Conservation (phyloP, 805 yeast species). For the Kluyveromyces siamensis region DNA sequence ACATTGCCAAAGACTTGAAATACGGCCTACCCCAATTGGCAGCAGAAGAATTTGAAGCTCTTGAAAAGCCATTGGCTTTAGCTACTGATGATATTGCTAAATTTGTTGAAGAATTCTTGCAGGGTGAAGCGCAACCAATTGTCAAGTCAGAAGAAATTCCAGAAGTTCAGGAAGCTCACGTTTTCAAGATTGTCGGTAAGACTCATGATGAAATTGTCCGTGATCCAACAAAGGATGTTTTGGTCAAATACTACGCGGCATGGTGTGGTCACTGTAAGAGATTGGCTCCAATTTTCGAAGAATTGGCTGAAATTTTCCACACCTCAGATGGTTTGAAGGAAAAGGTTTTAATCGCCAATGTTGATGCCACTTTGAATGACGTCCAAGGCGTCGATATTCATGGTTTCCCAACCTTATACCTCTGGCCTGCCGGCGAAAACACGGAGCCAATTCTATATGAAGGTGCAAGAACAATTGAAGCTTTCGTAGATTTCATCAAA, state of each 20-base stretch:
- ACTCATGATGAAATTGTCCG: slow-evolving; percentile 64
- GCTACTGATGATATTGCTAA: slow-evolving; percentile 45
- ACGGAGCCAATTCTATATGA: slow-evolving; percentile 54
- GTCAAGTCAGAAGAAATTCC: slow-evolving; percentile 85
- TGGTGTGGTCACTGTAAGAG: slow-evolving; percentile 97
- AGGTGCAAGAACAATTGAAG: slow-evolving; percentile 67
- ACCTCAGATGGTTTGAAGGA: slow-evolving; percentile 39
- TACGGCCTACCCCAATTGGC: slow-evolving; percentile 60
- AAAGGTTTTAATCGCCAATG: slow-evolving; percentile 68
- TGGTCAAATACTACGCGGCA: slow-evolving; percentile 92
- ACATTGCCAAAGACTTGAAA: slow-evolving; percentile 56
- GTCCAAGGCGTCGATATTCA: slow-evolving; percentile 62
- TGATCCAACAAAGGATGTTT: slow-evolving; percentile 52
- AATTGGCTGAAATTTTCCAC: slow-evolving; percentile 63
- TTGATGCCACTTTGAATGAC: slow-evolving; percentile 88
- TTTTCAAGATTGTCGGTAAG: slow-evolving; percentile 70
- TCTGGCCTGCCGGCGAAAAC: slow-evolving; percentile 82
- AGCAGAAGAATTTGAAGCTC: slow-evolving; percentile 21
- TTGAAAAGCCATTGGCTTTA: slow-evolving; percentile 28
- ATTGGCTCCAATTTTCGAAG: slow-evolving; percentile 81
- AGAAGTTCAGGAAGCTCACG: slow-evolving; percentile 67
- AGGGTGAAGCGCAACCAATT: slow-evolving; percentile 60
- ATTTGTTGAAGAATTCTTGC: slow-evolving; percentile 55
- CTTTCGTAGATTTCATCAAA: slow-evolving; percentile 60
- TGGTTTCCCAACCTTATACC: slow-evolving; percentile 88